Conservation (phyloP, 148 eudicot species). For the Fagopyrum homotropicum region DNA sequence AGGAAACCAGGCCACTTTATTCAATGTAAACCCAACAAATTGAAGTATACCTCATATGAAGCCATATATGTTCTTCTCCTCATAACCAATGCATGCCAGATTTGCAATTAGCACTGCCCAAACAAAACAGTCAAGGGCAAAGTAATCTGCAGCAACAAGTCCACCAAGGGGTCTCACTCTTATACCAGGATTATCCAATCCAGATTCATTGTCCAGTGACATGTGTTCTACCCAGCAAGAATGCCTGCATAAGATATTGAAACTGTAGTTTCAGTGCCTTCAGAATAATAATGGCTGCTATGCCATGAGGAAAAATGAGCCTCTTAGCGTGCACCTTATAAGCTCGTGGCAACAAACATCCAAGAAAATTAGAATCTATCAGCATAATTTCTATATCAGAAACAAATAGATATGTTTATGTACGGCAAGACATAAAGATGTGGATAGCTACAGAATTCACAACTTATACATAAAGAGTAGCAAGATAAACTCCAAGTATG, state of each 20-base stretch:
- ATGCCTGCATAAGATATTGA: conserved; percentile 41
- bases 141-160: conserved; percentile 94
- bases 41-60: no score
- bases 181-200: conserved; percentile 68
- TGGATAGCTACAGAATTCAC: neutral
- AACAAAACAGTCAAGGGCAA: conserved; percentile 84
- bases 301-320: neutral
- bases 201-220: conserved; percentile 88
- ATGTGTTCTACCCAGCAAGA: conserved; percentile 94
- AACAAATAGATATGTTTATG: neutral
- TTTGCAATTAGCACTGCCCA: conserved; percentile 93
- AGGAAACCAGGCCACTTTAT: no score
- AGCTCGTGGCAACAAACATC: neutral
- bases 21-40: no score
- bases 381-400: neutral
- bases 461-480: neutral
- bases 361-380: neutral
- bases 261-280: neutral
- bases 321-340: neutral
- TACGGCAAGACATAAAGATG: neutral
- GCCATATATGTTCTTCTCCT: conserved; percentile 94
- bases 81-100: conserved; percentile 86
- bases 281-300: neutral
- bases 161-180: conserved; percentile 81
- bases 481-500: neutral